phyloP scores from a whole-genome alignment of 495 filamentous ascomycete genomes.

The Aspergillus bridgeri region DNA sequence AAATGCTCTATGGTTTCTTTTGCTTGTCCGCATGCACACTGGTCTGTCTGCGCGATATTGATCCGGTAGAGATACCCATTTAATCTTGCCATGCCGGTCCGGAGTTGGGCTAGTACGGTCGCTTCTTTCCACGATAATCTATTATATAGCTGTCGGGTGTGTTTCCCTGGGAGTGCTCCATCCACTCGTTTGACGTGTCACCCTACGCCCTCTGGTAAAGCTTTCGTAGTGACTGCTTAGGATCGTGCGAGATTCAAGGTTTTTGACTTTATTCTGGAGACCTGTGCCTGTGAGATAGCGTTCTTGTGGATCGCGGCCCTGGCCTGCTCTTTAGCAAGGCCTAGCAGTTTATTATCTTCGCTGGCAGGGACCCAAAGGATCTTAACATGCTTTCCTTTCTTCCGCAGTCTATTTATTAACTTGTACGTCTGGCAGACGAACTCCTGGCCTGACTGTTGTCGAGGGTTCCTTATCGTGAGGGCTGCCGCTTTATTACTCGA shows the following conservation, averaged over 20 bases:
- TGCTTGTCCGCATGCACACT: too few species aligned
- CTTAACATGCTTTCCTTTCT: conserved; percentile 21
- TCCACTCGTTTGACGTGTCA: conserved; percentile 28
- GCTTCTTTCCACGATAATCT: too few species aligned
- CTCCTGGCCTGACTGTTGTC: too few species aligned
- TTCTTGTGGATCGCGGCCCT: conserved; percentile 16
- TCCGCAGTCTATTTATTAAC: conserved; percentile 15
- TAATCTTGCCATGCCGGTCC: too few species aligned
- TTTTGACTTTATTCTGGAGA: too few species aligned
- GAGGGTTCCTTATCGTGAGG: conserved; percentile 19
- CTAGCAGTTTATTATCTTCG: conserved; percentile 18
- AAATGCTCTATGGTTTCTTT: too few species aligned
- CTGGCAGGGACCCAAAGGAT: too few species aligned
- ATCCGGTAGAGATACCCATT: too few species aligned
- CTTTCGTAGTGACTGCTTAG: conserved; percentile 12
- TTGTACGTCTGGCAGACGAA: conserved; percentile 17
- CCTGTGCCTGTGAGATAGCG: conserved; percentile 9
- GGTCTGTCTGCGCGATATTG: too few species aligned
- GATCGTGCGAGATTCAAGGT: conserved; percentile 17
- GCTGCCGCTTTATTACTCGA: conserved; percentile 21
- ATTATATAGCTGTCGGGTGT: too few species aligned
- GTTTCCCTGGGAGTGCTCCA: conserved; percentile 27
- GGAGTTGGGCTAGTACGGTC: too few species aligned
- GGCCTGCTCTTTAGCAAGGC: conserved; percentile 26
- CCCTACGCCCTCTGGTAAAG: conserved; percentile 18